Conservation (phyloP, 495 filamentous ascomycete species). For the Hypomontagnella submonticulosa region DNA sequence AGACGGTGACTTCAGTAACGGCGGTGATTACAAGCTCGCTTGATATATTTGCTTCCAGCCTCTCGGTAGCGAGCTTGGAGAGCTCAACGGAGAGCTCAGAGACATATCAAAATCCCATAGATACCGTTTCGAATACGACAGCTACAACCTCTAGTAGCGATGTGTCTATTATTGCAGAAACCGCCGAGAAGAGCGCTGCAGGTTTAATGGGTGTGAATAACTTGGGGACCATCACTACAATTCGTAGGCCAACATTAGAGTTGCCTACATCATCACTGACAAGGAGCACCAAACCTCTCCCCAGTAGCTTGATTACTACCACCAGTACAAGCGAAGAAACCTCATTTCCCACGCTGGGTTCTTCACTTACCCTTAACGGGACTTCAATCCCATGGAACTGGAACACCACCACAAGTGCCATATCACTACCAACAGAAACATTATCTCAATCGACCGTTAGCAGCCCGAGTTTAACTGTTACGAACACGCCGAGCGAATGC, state of each 20-base stretch:
- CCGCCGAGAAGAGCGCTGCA: conserved; percentile 18
- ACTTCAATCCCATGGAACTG: conserved; percentile 38
- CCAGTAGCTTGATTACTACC: conserved; percentile 11
- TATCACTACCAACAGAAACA: conserved; percentile 18
- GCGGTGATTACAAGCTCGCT: conserved; percentile 29
- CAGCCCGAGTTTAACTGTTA: conserved; percentile 17
- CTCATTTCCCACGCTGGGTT: conserved; percentile 6
- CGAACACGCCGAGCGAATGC: conserved; percentile 39
- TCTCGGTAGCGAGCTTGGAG: conserved; percentile 14
- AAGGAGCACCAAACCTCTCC: conserved; percentile 13
- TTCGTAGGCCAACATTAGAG: conserved; percentile 34
- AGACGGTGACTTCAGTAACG: conserved; percentile 20
- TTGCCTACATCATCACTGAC: conserved; percentile 28
- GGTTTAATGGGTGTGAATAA: conserved; percentile 19
- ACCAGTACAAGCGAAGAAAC: conserved; percentile 2
- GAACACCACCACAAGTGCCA: conserved; percentile 28
- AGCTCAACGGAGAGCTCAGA: conserved; percentile 24
- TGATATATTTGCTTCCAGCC: conserved; percentile 30
- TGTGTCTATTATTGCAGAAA: conserved; percentile 2
- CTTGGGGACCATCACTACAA: conserved; percentile 40
- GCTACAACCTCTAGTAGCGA: conserved; percentile 15
- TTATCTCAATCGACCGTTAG: conserved; percentile 12
- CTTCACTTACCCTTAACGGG: conserved; percentile 23
- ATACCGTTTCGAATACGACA: conserved; percentile 23
- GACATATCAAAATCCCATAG: conserved; percentile 19